Evolutionary conservation across 225 moss, liverwort and hornwort species (phyloP), one percentile per base, ranked within the genome.

Genomic region (Pseudisothecium myosuroides): DNA sequence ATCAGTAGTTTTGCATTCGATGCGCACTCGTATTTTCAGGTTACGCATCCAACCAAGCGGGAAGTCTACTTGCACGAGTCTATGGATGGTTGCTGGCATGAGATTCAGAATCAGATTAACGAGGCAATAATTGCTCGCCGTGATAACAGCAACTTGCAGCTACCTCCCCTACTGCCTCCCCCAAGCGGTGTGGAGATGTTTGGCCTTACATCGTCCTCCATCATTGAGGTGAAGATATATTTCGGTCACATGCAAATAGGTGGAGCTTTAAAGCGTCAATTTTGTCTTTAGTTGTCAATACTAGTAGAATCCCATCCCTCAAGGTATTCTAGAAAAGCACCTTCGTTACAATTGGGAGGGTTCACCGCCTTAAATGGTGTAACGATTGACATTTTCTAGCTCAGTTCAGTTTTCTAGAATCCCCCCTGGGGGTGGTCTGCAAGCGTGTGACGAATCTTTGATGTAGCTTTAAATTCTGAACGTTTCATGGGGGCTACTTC

Each of bases 161-260:
- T 85, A 80, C 89, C 85, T 80, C 89, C 85, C 21, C 49, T 89
- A 79, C 61, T 85, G 52, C 89, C 80, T 61, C 85, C 80, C 61
- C 85, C 80, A 80, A 69, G 50, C 34, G 85, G 89, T 71, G 69
- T 67, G 62, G 89, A 89, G 50, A 89, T 89, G 89, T 89, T 89
- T 60, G 89, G 85, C 13, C 20, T 89, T 18, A 34, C 85, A 50
- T 85, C 85, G 50, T 11, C 32, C 14, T 71, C 52, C 50, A 85
- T 89, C 34, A 71, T 89, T 85, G 80, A 89, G 85, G 89, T 89
- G 32, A 85, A 61, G 58, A 61, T 61, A n/a, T 76, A 47, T 83
- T 69, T 63, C 16, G 45, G 56, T 79, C 61, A 34, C 60, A 63
- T 87, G 60, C 50, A 87, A 87, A 54, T 83, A 60, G 64, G 24